Conservation (phyloP, 2,329 filamentous ascomycete genomes). For the Metarhizium sp. region DNA sequence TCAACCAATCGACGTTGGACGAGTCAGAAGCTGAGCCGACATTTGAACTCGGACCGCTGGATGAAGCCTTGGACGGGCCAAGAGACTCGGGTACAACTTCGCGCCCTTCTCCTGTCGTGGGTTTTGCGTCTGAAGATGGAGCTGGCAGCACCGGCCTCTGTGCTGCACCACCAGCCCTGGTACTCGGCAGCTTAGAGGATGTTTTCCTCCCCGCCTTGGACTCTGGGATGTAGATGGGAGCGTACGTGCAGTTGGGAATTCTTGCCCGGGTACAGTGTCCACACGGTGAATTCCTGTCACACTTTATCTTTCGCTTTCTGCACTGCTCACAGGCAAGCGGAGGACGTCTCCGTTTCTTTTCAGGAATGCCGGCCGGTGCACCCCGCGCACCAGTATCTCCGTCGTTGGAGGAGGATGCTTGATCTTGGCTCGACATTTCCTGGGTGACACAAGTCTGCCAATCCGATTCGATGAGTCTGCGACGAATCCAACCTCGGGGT, state of each 20-base stretch:
- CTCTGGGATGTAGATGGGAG: constrained; percentile 23
- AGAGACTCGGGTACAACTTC: not conserved
- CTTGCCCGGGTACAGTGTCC: constrained; percentile 49
- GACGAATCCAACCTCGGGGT: not conserved
- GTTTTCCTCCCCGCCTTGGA: constrained; percentile 12
- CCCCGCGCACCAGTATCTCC: not conserved
- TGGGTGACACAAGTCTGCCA: not conserved
- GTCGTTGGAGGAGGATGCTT: not conserved
- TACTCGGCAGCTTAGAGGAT: not conserved
- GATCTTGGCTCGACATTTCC: not conserved
- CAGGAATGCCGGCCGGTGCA: constrained; percentile 2
- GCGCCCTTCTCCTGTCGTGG: not conserved
- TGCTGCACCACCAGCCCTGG: not conserved
- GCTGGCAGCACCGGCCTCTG: not conserved
- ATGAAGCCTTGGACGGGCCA: constrained; percentile 5
- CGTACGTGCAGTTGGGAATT: constrained; percentile 45
- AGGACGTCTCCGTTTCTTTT: constrained; percentile 30
- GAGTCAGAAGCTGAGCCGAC: constrained; percentile 16
- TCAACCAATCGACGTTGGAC: constrained; percentile 22
- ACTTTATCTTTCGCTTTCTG: constrained; percentile 51
- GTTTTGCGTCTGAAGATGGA: not conserved
- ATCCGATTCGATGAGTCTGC: not conserved
- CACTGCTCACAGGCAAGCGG: constrained; percentile 47
- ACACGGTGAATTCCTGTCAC: constrained; percentile 50
- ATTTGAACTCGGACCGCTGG: constrained; percentile 17